Evolutionary conservation across 1,139 yeast species (phyloP).

Genomic region (Geotrichum carabidarum): DNA sequence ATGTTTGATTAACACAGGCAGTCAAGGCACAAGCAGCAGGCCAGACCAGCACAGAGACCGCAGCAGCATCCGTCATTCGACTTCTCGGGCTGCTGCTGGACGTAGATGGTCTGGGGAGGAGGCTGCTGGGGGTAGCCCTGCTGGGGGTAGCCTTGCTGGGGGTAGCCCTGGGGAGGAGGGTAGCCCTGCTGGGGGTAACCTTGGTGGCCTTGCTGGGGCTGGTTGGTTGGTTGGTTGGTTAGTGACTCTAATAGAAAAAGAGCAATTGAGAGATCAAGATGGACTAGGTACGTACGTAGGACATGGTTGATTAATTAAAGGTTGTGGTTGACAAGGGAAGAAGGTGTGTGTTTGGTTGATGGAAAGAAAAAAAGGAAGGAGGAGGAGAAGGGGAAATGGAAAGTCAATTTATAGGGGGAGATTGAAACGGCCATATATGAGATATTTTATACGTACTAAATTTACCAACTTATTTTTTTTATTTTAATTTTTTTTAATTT

Average conservation of each 20-base stretch:
- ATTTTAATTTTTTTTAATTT: background rate
- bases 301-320: constrained; percentile 18
- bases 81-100: constrained; percentile 29
- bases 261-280: background rate
- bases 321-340: background rate
- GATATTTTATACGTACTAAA: no score
- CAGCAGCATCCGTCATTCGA: constrained; percentile 32
- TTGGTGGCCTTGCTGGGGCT: constrained; percentile 30
- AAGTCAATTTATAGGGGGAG: no score
- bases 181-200: background rate
- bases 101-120: constrained; percentile 27
- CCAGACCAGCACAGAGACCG: constrained; percentile 35
- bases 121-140: constrained; percentile 10
- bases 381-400: background rate
- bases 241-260: background rate
- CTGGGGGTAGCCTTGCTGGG: constrained; percentile 19
- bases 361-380: background rate
- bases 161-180: constrained; percentile 14
- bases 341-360: background rate
- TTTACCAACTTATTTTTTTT: background rate
- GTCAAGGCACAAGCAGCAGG: constrained; percentile 33
- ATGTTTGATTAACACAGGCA: constrained; percentile 14
- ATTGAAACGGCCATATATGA: no score
- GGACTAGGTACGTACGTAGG: constrained; percentile 24
- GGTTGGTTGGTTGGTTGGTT: constrained; percentile 27